Evolutionary conservation across 768 basidiomycete species (phyloP), one percentile per base, ranked within the genome.

Genomic region (Russula dissimulans): DNA sequence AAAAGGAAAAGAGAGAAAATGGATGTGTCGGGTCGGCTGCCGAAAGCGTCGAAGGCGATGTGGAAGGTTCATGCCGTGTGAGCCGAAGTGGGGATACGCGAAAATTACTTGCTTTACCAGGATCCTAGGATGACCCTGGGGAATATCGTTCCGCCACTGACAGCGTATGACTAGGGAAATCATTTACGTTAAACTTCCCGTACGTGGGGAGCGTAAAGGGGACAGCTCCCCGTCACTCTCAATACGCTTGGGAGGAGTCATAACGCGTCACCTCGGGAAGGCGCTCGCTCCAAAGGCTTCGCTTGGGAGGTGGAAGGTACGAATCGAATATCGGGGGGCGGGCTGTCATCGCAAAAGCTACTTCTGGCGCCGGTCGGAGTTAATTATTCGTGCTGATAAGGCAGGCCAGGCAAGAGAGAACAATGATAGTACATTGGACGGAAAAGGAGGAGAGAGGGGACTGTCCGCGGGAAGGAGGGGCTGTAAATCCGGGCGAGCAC

Each of bases 211-310:
- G 51, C 36, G 50, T 5, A 4, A 36, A 36, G 34, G 5, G 34
- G 34, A 36, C 34, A 7, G 3, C 34, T 36, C 10, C 34, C 34
- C 34, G 34, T 10, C 34, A 5, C 34, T 36, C 1, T 10, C 34
- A 36, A 36, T 36, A 39, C 45, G 15, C 31, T 36, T 34, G 15
- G 44, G 8, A 17, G 32, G 61, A 62, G 61, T 62, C 61, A 62
- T 31, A 14, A 47, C 9, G 15, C 39, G 60, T 61, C 60, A 61
- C 14, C 31, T 39, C 5, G 39, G 56, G 50, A 57, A 15, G 44
- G 56, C 52, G 41, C 17, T 59, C 10, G 7, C 34, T 36, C 22
- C 22, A 26, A 26, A 26, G 22, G 22, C 2, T 26, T 26, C 22
- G 22, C 22, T 26, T 26, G 22, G 22, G 22, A 26, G 22, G 1